phyloP scores from a whole-genome alignment of 352 stramenopile genomes.

The Globisporangium polare region DNA sequence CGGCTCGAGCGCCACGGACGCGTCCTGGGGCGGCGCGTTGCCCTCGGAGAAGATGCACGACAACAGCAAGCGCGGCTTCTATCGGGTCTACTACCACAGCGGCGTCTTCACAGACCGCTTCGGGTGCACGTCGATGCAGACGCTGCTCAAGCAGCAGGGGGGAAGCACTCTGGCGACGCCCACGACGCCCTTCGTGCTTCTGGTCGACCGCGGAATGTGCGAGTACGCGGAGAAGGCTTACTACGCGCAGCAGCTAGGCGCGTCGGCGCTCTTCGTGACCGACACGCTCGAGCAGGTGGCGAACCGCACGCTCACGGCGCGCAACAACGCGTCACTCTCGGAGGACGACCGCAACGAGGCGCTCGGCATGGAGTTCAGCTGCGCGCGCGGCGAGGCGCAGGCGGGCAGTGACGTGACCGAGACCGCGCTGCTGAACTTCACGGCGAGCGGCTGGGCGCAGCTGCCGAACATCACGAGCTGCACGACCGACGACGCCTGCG shows the following conservation, averaged over 20 bases:
- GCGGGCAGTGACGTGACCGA: slow-evolving; percentile 14
- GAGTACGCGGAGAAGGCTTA: slow-evolving; percentile 74
- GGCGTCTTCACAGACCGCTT: slow-evolving; percentile 36
- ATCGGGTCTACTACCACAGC: slow-evolving; percentile 47
- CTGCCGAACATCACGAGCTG: slow-evolving; percentile 44
- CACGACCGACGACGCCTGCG: slow-evolving; percentile 33
- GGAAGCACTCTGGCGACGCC: slow-evolving; percentile 18
- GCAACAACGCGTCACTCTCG: slow-evolving; percentile 21
- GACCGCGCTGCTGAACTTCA: slow-evolving; percentile 28
- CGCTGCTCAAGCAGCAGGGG: slow-evolving; percentile 22
- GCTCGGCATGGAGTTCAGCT: slow-evolving; percentile 54
- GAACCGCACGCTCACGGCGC: slow-evolving; percentile 39
- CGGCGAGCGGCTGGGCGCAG: slow-evolving; percentile 24
- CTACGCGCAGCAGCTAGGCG: slow-evolving; percentile 63
- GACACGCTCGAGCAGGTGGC: slow-evolving; percentile 72
- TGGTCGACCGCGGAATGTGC: slow-evolving; percentile 72
- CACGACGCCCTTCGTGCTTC: slow-evolving; percentile 46
- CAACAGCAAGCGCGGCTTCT: slow-evolving; percentile 39
- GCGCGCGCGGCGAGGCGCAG: slow-evolving; percentile 41
- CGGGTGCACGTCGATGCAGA: slow-evolving; percentile 41
- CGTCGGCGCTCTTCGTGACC: slow-evolving; percentile 63
- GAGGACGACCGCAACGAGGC: slow-evolving; percentile 16
- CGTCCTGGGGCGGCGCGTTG: slow-evolving; percentile 49
- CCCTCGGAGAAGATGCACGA: slow-evolving; percentile 42
- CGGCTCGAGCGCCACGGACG: slow-evolving; percentile 41